Percentiles rank a stretch among this genome's conserved stretches.
Conservation (phyloP, 352 stramenopile genomes). For the Saprolegnia parasitica region DNA sequence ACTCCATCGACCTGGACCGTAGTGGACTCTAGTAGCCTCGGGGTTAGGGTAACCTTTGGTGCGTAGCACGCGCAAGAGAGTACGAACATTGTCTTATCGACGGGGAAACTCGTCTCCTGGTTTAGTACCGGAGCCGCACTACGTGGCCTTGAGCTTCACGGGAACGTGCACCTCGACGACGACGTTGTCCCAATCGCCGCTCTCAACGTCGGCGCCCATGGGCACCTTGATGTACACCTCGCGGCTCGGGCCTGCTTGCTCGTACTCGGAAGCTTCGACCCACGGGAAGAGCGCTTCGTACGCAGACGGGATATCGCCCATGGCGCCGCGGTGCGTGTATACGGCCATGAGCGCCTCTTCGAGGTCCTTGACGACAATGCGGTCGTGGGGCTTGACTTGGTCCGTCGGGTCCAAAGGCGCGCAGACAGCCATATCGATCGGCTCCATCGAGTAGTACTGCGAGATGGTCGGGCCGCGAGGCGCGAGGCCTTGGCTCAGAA, state of each 20-base stretch:
- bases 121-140: neutral
- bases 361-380: neutral
- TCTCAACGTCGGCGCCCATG: slow-evolving; percentile 3
- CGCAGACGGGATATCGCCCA: slow-evolving; percentile 3
- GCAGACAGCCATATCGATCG: slow-evolving; percentile 7
- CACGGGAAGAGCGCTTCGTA: slow-evolving; percentile 2
- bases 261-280: slow-evolving; percentile 5
- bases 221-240: slow-evolving; percentile 8
- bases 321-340: neutral
- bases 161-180: slow-evolving; percentile 4
- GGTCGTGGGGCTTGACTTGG: neutral
- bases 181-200: slow-evolving; percentile 3
- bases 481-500: neutral
- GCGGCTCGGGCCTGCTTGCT: slow-evolving; percentile 1
- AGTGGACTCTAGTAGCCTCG: too few species aligned
- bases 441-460: slow-evolving; percentile 9
- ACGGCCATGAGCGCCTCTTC: slow-evolving; percentile 10
- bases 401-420: neutral
- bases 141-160: slow-evolving; percentile 8
- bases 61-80: too few species aligned
- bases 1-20: too few species aligned
- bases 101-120: neutral
- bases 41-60: too few species aligned
- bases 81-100: neutral
- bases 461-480: slow-evolving; percentile 3